A percentile compares a stretch with the other conserved stretches of the same genome.
Evolutionary conservation across 2,329 filamentous ascomycete genomes (phyloP).

Genomic region (Trichoderma atrobrunneum): DNA sequence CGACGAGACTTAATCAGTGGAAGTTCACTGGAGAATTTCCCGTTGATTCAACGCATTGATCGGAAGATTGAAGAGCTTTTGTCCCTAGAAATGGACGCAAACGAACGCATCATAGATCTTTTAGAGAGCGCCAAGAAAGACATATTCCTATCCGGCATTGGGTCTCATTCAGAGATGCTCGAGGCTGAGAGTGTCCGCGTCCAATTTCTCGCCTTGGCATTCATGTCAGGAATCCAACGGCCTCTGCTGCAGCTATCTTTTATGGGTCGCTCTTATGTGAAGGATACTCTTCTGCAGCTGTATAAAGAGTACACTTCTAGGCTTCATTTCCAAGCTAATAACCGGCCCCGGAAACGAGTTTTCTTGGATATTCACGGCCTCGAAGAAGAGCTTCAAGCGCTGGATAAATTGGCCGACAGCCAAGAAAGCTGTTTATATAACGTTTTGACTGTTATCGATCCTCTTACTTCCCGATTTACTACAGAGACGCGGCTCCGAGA

Average conservation of each 20-base stretch:
- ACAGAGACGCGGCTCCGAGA: neutral
- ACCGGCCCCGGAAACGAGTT: neutral
- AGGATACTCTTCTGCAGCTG: neutral
- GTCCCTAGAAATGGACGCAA: neutral
- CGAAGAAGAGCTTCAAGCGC: constrained; percentile 24
- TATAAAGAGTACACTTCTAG: neutral
- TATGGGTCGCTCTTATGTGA: neutral
- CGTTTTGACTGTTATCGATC: neutral
- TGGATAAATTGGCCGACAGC: constrained; percentile 16
- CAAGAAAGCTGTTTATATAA: neutral
- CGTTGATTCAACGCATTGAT: neutral
- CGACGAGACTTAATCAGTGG: neutral
- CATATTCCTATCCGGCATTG: neutral
- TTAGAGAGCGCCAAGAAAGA: neutral
- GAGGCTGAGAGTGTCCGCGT: neutral
- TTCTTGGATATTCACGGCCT: constrained; percentile 23
- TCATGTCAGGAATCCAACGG: neutral
- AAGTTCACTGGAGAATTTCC: neutral
- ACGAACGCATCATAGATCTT: neutral
- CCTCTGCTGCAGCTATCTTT: neutral
- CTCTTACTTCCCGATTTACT: neutral
- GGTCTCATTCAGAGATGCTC: neutral
- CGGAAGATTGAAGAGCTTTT: neutral
- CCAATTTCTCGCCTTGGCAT: neutral
- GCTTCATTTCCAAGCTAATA: constrained; percentile 6